Conservation (phyloP, 2,329 filamentous ascomycete species). For the Fusarium longipes region DNA sequence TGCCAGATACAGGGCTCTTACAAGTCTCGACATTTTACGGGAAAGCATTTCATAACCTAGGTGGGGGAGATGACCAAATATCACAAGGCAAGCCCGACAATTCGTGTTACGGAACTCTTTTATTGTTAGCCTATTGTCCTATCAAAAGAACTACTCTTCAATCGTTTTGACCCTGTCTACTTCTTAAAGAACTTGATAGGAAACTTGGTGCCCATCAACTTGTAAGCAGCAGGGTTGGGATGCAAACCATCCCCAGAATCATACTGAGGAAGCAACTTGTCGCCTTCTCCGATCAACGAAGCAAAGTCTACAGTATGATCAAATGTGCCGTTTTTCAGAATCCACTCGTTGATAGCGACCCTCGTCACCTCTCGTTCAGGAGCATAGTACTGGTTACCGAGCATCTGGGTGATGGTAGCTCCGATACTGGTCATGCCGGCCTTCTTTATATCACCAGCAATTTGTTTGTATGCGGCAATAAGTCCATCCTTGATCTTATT, state of each 20-base stretch:
- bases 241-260: constrained; percentile 30
- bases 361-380: constrained; percentile 16
- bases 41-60: no score
- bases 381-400: constrained; percentile 24
- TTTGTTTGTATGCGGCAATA: constrained; percentile 12
- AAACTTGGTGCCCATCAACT: constrained; percentile 21
- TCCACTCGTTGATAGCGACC: constrained; percentile 26
- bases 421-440: constrained; percentile 9
- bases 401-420: constrained; percentile 24
- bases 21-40: no score
- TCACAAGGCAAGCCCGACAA: no score
- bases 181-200: constrained; percentile 7
- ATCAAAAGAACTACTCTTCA: no score
- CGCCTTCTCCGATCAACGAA: constrained; percentile 21
- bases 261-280: constrained; percentile 20
- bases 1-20: no score
- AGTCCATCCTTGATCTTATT: constrained; percentile 3
- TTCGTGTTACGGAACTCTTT: no score
- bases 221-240: constrained; percentile 28
- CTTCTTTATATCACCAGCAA: constrained; percentile 3
- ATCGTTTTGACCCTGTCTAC: no score
- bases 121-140: no score
- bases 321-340: constrained; percentile 16
- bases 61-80: no score
- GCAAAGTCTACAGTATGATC: constrained; percentile 33